Evolutionary conservation across 2,329 filamentous ascomycete genomes (phyloP), one percentile per base, ranked within the genome.

Genomic region (Curvularia spicifera): DNA sequence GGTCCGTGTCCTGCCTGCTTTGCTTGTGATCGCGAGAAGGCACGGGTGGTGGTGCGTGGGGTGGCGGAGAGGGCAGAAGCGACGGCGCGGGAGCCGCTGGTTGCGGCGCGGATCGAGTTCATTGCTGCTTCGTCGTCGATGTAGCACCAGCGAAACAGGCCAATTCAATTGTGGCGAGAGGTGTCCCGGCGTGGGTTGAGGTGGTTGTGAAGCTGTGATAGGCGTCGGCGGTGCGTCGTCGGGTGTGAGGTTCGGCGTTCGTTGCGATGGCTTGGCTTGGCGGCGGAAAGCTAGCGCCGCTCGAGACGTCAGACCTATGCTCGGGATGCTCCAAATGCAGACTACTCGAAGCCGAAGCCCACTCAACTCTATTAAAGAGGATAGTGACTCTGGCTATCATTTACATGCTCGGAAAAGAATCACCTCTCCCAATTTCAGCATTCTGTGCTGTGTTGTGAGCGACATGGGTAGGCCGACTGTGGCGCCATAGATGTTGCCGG

Each of bases 1-100:
- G 87, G 84, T 72, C 87, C 90, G 81, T 90, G 87, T 67, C 68
- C 70, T 29, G 59, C 60, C 22, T 59, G 57, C 45, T 56, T 50
- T 49, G 43, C 44, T 40, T 61, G 51, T 28, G 71, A 64, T 33
- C 64, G 59, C 44, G 72, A 71, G 47, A 75, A 71, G 42, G 61
- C 56, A 56, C 67, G 69, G 61, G 65, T 54, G 26, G 60, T 43
- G 45, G 56, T 45, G 50, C 51, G 51, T 50, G 55, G 51, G 29
- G 46, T 46, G 65, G 57, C 51, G 56, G 65, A 40, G 63, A 70
- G 63, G 56, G 63, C 56, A 56, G 67, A 47, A 1, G 51, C 22
- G 59, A 37, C 66, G 62, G 62, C 66, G 67, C 45, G 62, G 52
- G 55, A 61, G 62, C 66, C 61, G 62, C 66, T 60, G 55, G 68